Percentiles rank a stretch among this genome's conserved stretches.
phyloP scores from a whole-genome alignment of 2,329 filamentous ascomycete species.

The Alternaria triticina region DNA sequence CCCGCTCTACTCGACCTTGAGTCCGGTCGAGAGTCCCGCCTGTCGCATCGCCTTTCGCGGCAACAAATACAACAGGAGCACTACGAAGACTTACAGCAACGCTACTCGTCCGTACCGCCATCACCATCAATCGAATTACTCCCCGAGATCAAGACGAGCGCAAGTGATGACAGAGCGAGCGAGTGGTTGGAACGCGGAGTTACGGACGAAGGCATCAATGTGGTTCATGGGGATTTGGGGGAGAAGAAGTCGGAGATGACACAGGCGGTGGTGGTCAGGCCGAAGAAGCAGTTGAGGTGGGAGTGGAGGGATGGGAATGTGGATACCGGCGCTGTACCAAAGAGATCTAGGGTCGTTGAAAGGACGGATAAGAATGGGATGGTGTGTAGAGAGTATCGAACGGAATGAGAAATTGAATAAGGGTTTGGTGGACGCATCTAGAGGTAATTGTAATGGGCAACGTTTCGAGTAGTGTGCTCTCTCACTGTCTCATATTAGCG shows the following conservation, averaged over 20 bases:
- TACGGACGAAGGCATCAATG: background rate
- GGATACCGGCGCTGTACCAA: background rate
- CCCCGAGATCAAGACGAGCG: slow-evolving; percentile 15
- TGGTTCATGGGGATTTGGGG: slow-evolving; percentile 10
- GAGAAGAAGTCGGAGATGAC: slow-evolving; percentile 1
- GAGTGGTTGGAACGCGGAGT: slow-evolving; percentile 25
- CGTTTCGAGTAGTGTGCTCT: background rate
- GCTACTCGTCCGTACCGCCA: slow-evolving; percentile 7
- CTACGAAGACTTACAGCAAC: slow-evolving; percentile 8
- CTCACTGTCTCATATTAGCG: background rate
- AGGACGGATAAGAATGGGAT: background rate
- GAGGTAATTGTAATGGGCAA: background rate
- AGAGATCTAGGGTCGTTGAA: background rate
- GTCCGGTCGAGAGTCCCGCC: background rate
- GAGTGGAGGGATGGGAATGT: slow-evolving; percentile 1
- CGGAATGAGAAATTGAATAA: background rate
- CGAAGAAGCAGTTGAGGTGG: slow-evolving; percentile 8
- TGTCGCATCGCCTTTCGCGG: slow-evolving; percentile 9
- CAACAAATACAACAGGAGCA: slow-evolving; percentile 10
- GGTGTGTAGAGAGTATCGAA: background rate
- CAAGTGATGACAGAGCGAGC: slow-evolving; percentile 18
- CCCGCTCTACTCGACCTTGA: slow-evolving; percentile 4
- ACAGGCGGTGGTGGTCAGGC: background rate
- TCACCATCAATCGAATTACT: slow-evolving; percentile 16
- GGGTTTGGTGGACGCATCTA: background rate